These are phyloP conservation scores for Botrytis galanthina DNA, from an alignment of 2,329 filamentous ascomycete species.

Conservation along the genomic window DNA sequence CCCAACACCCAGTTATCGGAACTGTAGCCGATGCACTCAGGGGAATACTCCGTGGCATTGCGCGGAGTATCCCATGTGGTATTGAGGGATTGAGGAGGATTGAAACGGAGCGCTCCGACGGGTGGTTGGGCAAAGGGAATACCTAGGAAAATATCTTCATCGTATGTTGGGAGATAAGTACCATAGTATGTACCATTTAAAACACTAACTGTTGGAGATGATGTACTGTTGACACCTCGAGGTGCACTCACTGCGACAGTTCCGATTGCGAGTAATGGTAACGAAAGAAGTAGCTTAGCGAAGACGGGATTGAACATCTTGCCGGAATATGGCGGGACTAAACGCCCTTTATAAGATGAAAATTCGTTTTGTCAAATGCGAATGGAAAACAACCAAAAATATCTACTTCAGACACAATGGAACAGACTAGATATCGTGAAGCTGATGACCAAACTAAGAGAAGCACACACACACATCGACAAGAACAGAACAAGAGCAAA, in stretches of 20 bases:
- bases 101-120: constrained; percentile 21
- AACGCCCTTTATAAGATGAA: background rate
- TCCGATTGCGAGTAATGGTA: background rate
- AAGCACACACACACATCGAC: background rate
- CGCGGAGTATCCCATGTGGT: constrained; percentile 13
- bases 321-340: background rate
- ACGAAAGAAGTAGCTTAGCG: background rate
- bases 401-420: background rate
- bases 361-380: background rate
- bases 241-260: background rate
- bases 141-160: constrained; percentile 29
- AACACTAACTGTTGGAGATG: constrained; percentile 24
- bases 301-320: background rate
- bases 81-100: constrained; percentile 21
- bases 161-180: constrained; percentile 21
- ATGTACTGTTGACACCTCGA: background rate
- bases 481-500: background rate
- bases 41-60: constrained; percentile 33
- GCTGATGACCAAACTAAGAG: background rate
- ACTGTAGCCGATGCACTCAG: constrained; percentile 20
- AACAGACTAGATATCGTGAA: background rate
- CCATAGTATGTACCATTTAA: constrained; percentile 31
- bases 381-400: background rate
- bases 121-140: constrained; percentile 28
- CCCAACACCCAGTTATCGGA: constrained; percentile 13